A percentile compares a stretch with the other conserved stretches of the same genome.
Evolutionary conservation across 768 basidiomycete genomes (phyloP).

Genomic region (Mycena kentingensis): DNA sequence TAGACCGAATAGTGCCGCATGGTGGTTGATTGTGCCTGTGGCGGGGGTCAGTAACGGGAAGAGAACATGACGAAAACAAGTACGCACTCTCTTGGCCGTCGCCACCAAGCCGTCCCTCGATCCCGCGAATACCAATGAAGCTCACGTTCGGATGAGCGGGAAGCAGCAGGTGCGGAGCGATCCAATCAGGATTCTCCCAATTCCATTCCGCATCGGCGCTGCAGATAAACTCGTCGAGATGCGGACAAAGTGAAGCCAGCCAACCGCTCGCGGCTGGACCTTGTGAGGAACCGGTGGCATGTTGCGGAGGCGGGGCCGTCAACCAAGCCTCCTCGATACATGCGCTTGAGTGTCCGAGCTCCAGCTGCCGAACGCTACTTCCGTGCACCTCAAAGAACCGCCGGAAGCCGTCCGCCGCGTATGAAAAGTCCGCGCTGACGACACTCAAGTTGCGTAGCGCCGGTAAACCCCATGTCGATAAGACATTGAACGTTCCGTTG

Average conservation of each 20-base stretch:
- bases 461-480: conserved; percentile 70
- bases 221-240: conserved; percentile 69
- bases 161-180: conserved; percentile 72
- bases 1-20: conserved; percentile 64
- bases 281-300: conserved; percentile 47
- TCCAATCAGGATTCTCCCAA: conserved; percentile 79
- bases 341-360: conserved; percentile 71
- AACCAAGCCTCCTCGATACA: conserved; percentile 70
- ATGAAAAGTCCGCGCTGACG: conserved; percentile 69
- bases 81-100: conserved; percentile 37
- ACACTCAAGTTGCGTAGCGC: conserved; percentile 63
- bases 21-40: conserved; percentile 27
- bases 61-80: conserved; percentile 16
- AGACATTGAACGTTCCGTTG: conserved; percentile 67
- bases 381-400: conserved; percentile 71
- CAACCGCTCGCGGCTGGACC: conserved; percentile 39
- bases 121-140: conserved; percentile 72
- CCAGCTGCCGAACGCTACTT: conserved; percentile 59
- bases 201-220: conserved; percentile 81
- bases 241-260: conserved; percentile 49
- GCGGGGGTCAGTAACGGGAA: not conserved
- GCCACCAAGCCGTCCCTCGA: conserved; percentile 61
- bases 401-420: conserved; percentile 65
- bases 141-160: conserved; percentile 62
- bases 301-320: conserved; percentile 41